Conservation (phyloP, 2,329 filamentous ascomycete species). For the Penicillium sp. region DNA sequence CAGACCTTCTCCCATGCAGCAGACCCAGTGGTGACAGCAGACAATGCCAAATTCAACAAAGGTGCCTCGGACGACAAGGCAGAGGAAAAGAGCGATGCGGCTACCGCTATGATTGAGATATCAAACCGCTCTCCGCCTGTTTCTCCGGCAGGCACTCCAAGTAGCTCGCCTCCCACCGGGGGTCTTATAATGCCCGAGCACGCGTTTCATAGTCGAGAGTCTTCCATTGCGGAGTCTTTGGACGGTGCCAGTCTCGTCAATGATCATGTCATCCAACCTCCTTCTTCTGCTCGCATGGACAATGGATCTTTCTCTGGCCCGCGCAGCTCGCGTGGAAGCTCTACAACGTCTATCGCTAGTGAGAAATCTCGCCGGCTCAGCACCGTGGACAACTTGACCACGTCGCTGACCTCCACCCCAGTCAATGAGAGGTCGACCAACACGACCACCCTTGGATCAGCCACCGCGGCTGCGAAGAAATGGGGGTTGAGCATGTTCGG, state of each 20-base stretch:
- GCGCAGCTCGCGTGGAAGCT: conserved; percentile 21
- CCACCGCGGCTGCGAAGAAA: conserved; percentile 55
- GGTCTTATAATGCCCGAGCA: conserved; percentile 33
- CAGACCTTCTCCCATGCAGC: conserved; percentile 58
- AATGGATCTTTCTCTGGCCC: conserved; percentile 20
- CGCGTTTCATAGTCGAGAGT: conserved; percentile 40
- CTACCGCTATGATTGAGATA: conserved; percentile 61
- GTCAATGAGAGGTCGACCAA: conserved; percentile 37
- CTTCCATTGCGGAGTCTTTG: conserved; percentile 48
- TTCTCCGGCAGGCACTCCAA: conserved; percentile 47
- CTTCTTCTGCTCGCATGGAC: conserved; percentile 27
- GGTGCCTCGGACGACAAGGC: conserved; percentile 52
- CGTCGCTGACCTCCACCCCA: conserved; percentile 23
- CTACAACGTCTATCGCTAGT: conserved; percentile 24
- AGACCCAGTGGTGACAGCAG: conserved; percentile 61
- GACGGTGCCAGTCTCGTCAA: conserved; percentile 19
- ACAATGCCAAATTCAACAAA: conserved; percentile 61
- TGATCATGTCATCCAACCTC: conserved; percentile 22
- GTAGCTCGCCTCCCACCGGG: conserved; percentile 40
- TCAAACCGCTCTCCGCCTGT: conserved; percentile 56
- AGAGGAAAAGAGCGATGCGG: conserved; percentile 55
- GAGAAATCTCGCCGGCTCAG: conserved; percentile 27
- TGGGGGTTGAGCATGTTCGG: conserved; percentile 52
- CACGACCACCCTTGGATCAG: conserved; percentile 43
- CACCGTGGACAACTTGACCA: conserved; percentile 29